A percentile compares a stretch with the other conserved stretches of the same genome.
Conservation (phyloP, 805 yeast species). For the Vanderwaltozyma verrucispora region DNA sequence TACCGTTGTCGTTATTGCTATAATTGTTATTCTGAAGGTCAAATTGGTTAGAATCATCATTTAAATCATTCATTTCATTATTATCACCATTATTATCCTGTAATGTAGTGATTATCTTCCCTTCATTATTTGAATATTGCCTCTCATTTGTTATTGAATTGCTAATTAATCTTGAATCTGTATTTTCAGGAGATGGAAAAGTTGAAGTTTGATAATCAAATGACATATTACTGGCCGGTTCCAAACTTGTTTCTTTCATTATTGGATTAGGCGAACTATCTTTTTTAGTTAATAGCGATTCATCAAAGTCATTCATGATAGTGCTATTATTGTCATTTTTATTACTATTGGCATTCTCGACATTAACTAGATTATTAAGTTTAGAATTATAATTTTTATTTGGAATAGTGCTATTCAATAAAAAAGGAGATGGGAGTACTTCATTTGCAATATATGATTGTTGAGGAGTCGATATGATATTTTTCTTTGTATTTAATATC, state of each 20-base stretch:
- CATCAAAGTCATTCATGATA: neutral
- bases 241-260: neutral
- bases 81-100: slow-evolving; percentile 2
- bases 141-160: slow-evolving; percentile 1
- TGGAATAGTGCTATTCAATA: neutral
- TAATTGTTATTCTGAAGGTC: too few relatives aligned
- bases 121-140: neutral
- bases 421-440: neutral
- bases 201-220: neutral
- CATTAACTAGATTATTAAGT: neutral
- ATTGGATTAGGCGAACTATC: neutral
- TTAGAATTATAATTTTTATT: neutral
- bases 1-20: slow-evolving; percentile 1
- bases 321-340: neutral
- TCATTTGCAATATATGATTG: neutral
- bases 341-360: neutral
- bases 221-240: neutral
- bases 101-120: neutral
- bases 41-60: slow-evolving; percentile 1
- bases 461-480: neutral
- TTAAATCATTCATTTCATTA: slow-evolving; percentile 2
- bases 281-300: neutral
- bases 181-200: slow-evolving; percentile 3
- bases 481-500: neutral
- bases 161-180: slow-evolving; percentile 1